Base-by-base conservation (phyloP, 2,329 filamentous ascomycete genomes). In the Aspergillus ustus region DNA sequence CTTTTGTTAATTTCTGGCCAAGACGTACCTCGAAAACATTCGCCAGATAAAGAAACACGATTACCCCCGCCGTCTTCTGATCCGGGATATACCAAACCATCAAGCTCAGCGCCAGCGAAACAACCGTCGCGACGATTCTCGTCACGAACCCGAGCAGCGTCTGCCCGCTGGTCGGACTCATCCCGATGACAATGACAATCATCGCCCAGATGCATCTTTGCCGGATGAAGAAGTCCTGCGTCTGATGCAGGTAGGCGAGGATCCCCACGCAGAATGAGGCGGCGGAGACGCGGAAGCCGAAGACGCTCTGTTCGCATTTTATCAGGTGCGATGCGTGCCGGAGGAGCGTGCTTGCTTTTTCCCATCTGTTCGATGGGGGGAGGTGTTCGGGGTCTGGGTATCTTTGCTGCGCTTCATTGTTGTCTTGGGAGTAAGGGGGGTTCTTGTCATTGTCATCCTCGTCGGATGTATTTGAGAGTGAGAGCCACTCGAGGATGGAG, bases 191-290 rank as follows among this genome's bases (percentile, higher is more conserved):
- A 31, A 88, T 83, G 70, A 92, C 91, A 63, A 93, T 90, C 82
- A 92, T 85, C 1, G 89, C 87, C 90, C 90, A 93, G 11, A 92
- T 85, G 2, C 91, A 78, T 52, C 90, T 80, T 68, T 93, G 87
- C 49, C 85, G 78, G 11, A 86, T 81, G 72, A 91, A 93, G 71
- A 91, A 92, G 0, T 71, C 69, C 65, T 91, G 85, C 0, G 89
- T 89, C 22, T 83, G 73, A 37, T 83, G 79, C 3, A 93, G 77
- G 71, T 85, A 92, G 0, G 85, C 88, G 1, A 91, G 73, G 53
- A 93, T 87, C 0, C 84, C 89, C 19, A 92, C 80, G 2, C 84
- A 88, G 80, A 93, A 87, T 1, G 89, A 91, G 1, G 90, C 91
- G 60, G 86, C 87, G 0, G 88, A 88, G 34, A 85, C 87, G 7